Base-by-base conservation (phyloP, 768 basidiomycete genomes). In the Boletus edulis region DNA sequence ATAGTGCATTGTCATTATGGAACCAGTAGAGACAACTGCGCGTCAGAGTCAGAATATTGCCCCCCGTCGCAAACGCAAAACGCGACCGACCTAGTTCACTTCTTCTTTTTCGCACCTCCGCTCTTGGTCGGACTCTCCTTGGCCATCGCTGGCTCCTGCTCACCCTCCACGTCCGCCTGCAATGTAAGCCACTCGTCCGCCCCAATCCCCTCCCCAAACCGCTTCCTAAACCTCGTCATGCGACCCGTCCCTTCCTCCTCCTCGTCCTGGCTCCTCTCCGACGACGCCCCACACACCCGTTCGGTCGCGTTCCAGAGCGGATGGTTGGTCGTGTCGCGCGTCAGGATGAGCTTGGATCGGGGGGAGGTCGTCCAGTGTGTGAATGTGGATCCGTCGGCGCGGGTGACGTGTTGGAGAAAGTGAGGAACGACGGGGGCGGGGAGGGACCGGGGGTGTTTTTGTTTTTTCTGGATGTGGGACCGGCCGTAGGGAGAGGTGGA, bases 321-420 rank as follows among this genome's bases (percentile, higher is more conserved):
- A 63, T 94, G 86, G 68, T 94, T 97, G 15, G 89, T 91, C 47
- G 90, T 86, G 64, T 96, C 94, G 40, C 93, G 84, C 18, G 93
- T 90, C 45, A 95, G 77, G 37, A 85, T 82, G 44, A 92, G 81
- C 37, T 82, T 70, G 4, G 87, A 86, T 7, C 85, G 85, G 0
- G 94, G 94, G 0, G 93, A 92, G 1, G 94, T 95, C 13, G 89
- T 91, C 81, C 87, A 89, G 62, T 94, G 90, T 5, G 82, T 84
- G 69, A 91, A 93, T 1, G 89, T 90, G 27, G 90, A 88, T 12
- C 94, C 94, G 73, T 96, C 94, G 0, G 92, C 85, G 61, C 90
- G 85, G 54, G 91, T 80, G 56, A 96, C 89, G 59, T 79, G 82
- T 71, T 94, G 92, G 4, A 91, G 87, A 71, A 87, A 96, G 59